Conservation (phyloP, 495 filamentous ascomycete species). For the Tuber microsphaerosporum region DNA sequence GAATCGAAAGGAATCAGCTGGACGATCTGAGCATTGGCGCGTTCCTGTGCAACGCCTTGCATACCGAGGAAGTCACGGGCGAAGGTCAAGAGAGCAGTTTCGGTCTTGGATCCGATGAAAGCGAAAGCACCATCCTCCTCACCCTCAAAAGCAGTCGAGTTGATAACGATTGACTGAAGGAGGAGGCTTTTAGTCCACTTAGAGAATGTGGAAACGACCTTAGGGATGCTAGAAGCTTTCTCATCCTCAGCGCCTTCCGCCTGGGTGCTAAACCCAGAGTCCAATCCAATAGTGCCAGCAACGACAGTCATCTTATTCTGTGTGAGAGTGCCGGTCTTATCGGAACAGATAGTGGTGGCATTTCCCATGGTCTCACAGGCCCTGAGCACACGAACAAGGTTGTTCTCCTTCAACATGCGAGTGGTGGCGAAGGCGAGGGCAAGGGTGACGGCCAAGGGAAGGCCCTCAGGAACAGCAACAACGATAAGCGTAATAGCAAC, state of each 20-base stretch:
- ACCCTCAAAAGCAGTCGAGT: slow-evolving; percentile 84
- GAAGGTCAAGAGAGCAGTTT: slow-evolving; percentile 71
- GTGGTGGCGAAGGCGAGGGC: slow-evolving; percentile 92
- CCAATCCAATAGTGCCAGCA: slow-evolving; percentile 65
- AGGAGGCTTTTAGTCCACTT: slow-evolving; percentile 57
- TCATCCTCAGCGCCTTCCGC: slow-evolving; percentile 38
- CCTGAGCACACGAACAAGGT: slow-evolving; percentile 79
- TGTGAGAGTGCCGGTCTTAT: slow-evolving; percentile 94
- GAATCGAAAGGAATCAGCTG: slow-evolving; percentile 66
- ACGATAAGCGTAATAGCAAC: slow-evolving; percentile 92
- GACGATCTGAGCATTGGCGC: slow-evolving; percentile 60
- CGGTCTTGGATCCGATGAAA: slow-evolving; percentile 85
- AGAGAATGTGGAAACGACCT: slow-evolving; percentile 56
- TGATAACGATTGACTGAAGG: slow-evolving; percentile 68
- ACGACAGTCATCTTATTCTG: slow-evolving; percentile 90
- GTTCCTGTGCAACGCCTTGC: slow-evolving; percentile 59
- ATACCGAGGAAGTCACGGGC: slow-evolving; percentile 71
- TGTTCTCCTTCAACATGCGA: slow-evolving; percentile 91
- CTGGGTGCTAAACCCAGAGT: slow-evolving; percentile 61
- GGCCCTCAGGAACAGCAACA: slow-evolving; percentile 87
- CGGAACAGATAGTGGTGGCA: slow-evolving; percentile 89
- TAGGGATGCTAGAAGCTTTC: slow-evolving; percentile 48
- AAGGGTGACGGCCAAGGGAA: slow-evolving; percentile 86
- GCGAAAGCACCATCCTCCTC: slow-evolving; percentile 62
- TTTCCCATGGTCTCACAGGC: slow-evolving; percentile 99